Evolutionary conservation across 148 eudicot species (phyloP).

Genomic region (Silene conica): DNA sequence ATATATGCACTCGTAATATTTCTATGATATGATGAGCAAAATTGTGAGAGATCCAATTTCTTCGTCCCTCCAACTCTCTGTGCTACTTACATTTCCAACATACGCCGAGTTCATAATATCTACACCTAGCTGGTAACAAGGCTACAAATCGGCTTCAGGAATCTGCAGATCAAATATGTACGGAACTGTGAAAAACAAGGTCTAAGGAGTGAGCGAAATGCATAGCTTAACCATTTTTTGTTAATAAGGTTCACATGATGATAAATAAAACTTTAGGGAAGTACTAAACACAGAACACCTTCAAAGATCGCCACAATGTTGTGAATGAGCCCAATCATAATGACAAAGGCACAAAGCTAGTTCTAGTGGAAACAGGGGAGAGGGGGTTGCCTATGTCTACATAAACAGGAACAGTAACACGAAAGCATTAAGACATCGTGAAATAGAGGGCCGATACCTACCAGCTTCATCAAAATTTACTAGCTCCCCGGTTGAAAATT

Average conservation of each 20-base stretch:
- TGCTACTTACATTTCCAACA: neutral
- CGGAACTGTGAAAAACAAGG: neutral
- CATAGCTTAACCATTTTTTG: neutral
- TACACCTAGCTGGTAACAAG: conserved; percentile 12
- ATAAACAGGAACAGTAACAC: no score
- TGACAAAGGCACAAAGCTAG: neutral
- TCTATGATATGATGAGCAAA: conserved; percentile 2
- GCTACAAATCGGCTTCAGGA: conserved; percentile 18
- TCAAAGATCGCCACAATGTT: neutral
- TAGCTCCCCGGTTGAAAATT: conserved; percentile 75
- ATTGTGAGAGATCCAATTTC: neutral
- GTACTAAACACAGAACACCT: neutral
- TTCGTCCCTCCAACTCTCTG: neutral
- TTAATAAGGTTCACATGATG: neutral
- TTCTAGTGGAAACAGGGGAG: neutral
- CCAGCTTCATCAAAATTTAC: conserved; percentile 60
- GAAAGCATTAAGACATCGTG: neutral
- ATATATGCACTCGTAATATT: conserved; percentile 2
- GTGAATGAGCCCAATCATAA: neutral
- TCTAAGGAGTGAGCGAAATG: neutral
- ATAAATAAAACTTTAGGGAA: no score
- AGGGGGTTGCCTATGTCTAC: neutral
- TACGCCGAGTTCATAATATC: conserved; percentile 3
- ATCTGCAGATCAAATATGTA: conserved; percentile 21
- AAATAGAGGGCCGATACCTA: conserved; percentile 18